Evolutionary conservation across 371 early-diverging fungal species (phyloP), one percentile per base, ranked within the genome.

Genomic region (Apophysomyces ossiformis): DNA sequence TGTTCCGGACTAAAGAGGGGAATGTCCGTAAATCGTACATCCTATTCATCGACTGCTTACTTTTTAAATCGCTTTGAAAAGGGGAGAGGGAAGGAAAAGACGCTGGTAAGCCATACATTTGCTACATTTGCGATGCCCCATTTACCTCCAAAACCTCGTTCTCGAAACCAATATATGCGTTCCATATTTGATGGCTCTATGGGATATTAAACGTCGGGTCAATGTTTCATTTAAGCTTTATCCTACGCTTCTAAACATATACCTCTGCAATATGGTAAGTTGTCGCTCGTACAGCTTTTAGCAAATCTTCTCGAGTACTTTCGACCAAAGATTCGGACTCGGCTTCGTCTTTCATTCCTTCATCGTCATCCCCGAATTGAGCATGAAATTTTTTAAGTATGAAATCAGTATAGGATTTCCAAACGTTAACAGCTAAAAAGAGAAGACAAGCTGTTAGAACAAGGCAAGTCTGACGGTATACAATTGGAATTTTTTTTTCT

Each of bases 141-240:
- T 4, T 72, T 64, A 69, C 69, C 71, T 82, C 70, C 11, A 87
- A 57, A 12, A 75, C 57, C 13, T 57, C 12, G 7, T 77, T 21
- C 62, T 89, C 88, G 64, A 91, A 89, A 50, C 87, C 78, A 32
- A 71, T 69, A 63, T 73, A 81, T 8, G 68, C 64, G 15, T 79
- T 81, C 90, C 90, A 91, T 7, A 87, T 77, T 7, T 73, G 54
- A 64, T 89, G 90, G 57, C 89, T 85, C 70, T 26, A 26, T 26
- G 32, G 32, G 2, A 2, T 85, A 64, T 18, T 1, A 56, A 12
- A 18, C 15, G n/a, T 6, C 0, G 57, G 37, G 47, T 16, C 37
- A 41, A 47, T 36, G 11, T 18, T 18, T 35, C 13, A 58, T n/a
- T 16, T 15, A 1, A 44, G 3, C 18, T 32, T 26, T 15, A 36